Percentiles rank a stretch among this genome's conserved stretches.
phyloP scores from a whole-genome alignment of 2,329 filamentous ascomycete genomes.

The Hawksworthiomyces lignivorus region DNA sequence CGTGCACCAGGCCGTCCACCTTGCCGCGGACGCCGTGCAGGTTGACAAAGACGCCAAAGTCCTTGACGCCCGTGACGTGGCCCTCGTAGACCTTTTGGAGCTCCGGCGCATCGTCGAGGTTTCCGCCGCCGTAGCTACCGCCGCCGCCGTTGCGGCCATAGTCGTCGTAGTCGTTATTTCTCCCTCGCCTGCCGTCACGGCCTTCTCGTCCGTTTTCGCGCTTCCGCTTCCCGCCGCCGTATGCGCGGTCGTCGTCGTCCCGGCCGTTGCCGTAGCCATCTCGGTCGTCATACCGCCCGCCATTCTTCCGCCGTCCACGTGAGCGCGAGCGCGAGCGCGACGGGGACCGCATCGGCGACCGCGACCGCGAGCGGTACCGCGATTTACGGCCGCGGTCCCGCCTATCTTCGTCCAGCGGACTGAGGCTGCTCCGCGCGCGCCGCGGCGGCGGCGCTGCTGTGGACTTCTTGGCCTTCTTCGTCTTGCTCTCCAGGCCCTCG shows the following conservation, averaged over 20 bases:
- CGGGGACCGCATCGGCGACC: slow-evolving; percentile 26
- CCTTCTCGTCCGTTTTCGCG: slow-evolving; percentile 25
- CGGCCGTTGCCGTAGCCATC: slow-evolving; percentile 25
- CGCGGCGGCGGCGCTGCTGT: not conserved
- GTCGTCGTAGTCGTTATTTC: slow-evolving; percentile 26
- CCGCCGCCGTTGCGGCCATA: slow-evolving; percentile 39
- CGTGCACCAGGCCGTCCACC: slow-evolving; percentile 87
- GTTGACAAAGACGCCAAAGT: slow-evolving; percentile 94
- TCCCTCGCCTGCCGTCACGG: slow-evolving; percentile 27
- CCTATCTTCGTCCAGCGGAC: slow-evolving; percentile 12
- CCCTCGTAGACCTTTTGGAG: slow-evolving; percentile 86
- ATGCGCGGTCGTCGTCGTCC: slow-evolving; percentile 9
- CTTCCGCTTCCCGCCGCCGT: slow-evolving; percentile 28
- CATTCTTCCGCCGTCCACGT: slow-evolving; percentile 34
- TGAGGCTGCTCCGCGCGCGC: slow-evolving; percentile 6
- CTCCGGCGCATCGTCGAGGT: slow-evolving; percentile 74
- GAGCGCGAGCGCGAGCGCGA: slow-evolving; percentile 33
- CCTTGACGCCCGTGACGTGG: slow-evolving; percentile 83
- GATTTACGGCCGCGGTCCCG: slow-evolving; percentile 31
- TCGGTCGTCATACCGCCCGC: slow-evolving; percentile 29
- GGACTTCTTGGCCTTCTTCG: slow-evolving; percentile 25
- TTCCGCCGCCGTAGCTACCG: slow-evolving; percentile 31
- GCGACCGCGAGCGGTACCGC: slow-evolving; percentile 30
- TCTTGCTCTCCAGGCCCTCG: slow-evolving; percentile 73
- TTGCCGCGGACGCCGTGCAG: slow-evolving; percentile 80